A percentile compares a stretch with the other conserved stretches of the same genome.
Conservation (phyloP, 805 yeast genomes). For the Tetrapisispora namnaoensis region DNA sequence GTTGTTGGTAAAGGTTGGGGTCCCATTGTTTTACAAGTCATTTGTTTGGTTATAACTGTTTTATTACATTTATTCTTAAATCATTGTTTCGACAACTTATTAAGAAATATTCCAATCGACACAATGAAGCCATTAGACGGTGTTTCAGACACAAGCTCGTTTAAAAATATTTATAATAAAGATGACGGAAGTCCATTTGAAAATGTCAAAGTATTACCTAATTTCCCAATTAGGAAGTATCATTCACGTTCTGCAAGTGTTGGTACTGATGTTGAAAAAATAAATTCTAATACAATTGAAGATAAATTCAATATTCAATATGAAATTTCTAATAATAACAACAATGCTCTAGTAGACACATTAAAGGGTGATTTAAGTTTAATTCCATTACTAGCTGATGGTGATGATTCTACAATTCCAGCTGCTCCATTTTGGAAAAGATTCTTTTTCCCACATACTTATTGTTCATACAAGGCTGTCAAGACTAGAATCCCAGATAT, state of each 20-base stretch:
- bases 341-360: not conserved
- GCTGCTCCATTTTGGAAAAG: conserved; percentile 36
- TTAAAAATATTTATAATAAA: conserved; percentile 24
- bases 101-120: conserved; percentile 54
- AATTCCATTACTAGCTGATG: conserved; percentile 66
- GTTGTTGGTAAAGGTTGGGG: conserved; percentile 95
- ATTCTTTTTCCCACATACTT: conserved; percentile 46
- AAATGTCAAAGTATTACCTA: conserved; percentile 24
- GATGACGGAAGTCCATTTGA: conserved; percentile 6
- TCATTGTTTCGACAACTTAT: conserved; percentile 54
- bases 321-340: not conserved
- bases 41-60: conserved; percentile 54
- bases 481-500: conserved; percentile 49
- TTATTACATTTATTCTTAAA: conserved; percentile 59
- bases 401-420: conserved; percentile 29
- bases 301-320: not conserved
- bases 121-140: conserved; percentile 75
- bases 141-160: conserved; percentile 49
- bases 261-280: conserved; percentile 2
- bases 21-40: conserved; percentile 66
- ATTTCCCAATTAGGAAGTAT: conserved; percentile 23
- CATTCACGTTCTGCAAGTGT: conserved; percentile 8
- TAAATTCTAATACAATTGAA: conserved; percentile 1
- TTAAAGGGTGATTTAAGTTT: conserved; percentile 14
- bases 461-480: conserved; percentile 41